Evolutionary conservation across 2,329 filamentous ascomycete species (phyloP).

Genomic region (Samsoniella hepiali): DNA sequence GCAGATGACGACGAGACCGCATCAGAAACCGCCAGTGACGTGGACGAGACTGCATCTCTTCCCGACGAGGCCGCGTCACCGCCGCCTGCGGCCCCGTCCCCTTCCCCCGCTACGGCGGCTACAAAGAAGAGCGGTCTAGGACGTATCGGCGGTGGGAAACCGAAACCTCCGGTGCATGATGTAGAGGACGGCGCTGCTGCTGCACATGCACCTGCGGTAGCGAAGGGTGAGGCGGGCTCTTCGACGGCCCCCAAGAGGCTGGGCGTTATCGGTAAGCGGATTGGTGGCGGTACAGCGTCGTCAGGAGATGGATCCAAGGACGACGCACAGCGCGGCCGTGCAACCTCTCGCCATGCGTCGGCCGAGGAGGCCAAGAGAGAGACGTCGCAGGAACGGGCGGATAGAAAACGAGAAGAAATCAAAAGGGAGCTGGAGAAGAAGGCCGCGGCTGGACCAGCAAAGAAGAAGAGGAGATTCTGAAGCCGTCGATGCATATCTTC

Average conservation of each 20-base stretch:
- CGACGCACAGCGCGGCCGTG: slow-evolving; percentile 25
- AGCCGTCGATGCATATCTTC: too few species aligned
- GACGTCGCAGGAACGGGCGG: slow-evolving; percentile 42
- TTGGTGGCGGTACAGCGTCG: slow-evolving; percentile 15
- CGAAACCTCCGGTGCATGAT: slow-evolving; percentile 24
- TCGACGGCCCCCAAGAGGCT: slow-evolving; percentile 25
- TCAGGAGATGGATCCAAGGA: slow-evolving; percentile 10
- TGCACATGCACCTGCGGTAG: slow-evolving; percentile 17
- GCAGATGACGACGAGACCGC: slow-evolving; percentile 35
- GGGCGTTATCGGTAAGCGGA: slow-evolving; percentile 36
- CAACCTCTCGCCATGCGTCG: slow-evolving; percentile 20
- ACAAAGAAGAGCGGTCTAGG: slow-evolving; percentile 37
- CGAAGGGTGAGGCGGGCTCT: slow-evolving; percentile 17
- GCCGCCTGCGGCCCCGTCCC: slow-evolving; percentile 21
- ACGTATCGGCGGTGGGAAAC: slow-evolving; percentile 38
- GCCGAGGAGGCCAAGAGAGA: slow-evolving; percentile 30
- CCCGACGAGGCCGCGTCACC: slow-evolving; percentile 20
- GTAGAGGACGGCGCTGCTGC: slow-evolving; percentile 15
- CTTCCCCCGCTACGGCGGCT: slow-evolving; percentile 24
- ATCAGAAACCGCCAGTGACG: slow-evolving; percentile 39
- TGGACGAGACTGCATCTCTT: slow-evolving; percentile 26
- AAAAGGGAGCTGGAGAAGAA: slow-evolving; percentile 54
- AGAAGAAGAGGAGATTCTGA: slow-evolving; percentile 56
- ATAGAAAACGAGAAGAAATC: slow-evolving; percentile 50
- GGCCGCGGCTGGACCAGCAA: slow-evolving; percentile 46